phyloP scores from a whole-genome alignment of 139 green algal species.

The Tetradesmus lagerheimii region DNA sequence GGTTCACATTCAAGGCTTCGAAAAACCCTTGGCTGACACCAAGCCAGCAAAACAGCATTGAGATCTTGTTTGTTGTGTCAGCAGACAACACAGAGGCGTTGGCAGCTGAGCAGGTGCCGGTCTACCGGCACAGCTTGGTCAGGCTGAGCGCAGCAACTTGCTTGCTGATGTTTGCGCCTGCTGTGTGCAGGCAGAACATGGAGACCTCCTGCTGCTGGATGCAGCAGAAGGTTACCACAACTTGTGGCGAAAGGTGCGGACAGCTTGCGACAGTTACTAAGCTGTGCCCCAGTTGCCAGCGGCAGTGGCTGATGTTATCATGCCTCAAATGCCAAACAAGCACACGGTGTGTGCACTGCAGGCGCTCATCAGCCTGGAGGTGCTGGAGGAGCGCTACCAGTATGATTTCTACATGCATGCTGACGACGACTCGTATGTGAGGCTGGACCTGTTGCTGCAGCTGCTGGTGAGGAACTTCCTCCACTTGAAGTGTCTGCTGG shows the following conservation, averaged over 20 bases:
- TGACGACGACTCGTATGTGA: constrained; percentile 76
- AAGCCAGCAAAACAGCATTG: neutral
- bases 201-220: constrained; percentile 61
- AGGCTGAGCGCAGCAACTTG: neutral
- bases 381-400: constrained; percentile 5
- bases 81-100: neutral
- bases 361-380: constrained; percentile 44
- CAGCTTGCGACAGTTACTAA: neutral
- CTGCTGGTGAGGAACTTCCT: constrained; percentile 61
- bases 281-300: neutral
- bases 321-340: neutral
- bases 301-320: neutral
- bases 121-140: neutral
- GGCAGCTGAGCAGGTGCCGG: neutral
- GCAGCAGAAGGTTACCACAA: constrained; percentile 62
- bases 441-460: constrained; percentile 69
- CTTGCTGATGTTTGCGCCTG: neutral
- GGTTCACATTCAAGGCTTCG: constrained; percentile 13
- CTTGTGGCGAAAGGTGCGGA: constrained; percentile 66
- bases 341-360: neutral
- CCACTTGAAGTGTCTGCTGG: neutral
- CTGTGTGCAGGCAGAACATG: constrained; percentile 48
- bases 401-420: constrained; percentile 71
- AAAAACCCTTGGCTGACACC: neutral
- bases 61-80: constrained; percentile 19